Conservation (phyloP, 805 yeast genomes). For the Debaryomyces prosopidis region DNA sequence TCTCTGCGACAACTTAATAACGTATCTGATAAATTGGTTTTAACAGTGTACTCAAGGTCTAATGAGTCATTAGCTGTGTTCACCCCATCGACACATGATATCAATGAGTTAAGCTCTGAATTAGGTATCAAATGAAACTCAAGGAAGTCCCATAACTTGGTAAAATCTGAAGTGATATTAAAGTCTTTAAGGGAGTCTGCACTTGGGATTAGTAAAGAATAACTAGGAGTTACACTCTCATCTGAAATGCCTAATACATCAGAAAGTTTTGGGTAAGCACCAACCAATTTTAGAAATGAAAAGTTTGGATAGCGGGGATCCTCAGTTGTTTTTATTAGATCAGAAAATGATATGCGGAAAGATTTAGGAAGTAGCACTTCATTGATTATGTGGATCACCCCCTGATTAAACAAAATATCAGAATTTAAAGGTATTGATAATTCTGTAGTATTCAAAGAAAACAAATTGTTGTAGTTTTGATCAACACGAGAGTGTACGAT, state of each 20-base stretch:
- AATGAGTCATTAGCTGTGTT: not conserved
- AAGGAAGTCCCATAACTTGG: constrained; percentile 53
- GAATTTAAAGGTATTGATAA: constrained; percentile 43
- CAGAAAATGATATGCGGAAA: constrained; percentile 52
- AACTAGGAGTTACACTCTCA: constrained; percentile 26
- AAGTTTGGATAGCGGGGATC: constrained; percentile 26
- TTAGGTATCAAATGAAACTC: constrained; percentile 70
- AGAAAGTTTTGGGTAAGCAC: constrained; percentile 40
- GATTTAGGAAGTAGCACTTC: constrained; percentile 56
- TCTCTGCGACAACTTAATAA: constrained; percentile 38
- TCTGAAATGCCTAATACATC: constrained; percentile 39
- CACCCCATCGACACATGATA: constrained; percentile 44
- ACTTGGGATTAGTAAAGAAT: constrained; percentile 74
- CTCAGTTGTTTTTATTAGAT: constrained; percentile 58
- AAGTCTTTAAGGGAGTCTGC: constrained; percentile 52
- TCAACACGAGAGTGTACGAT: constrained; percentile 19
- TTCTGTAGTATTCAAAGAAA: constrained; percentile 30
- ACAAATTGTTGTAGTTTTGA: constrained; percentile 20
- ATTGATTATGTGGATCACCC: constrained; percentile 75
- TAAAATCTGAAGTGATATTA: constrained; percentile 46
- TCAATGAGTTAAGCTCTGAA: constrained; percentile 45
- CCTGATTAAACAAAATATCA: constrained; percentile 78
- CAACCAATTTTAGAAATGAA: constrained; percentile 48
- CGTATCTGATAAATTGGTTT: constrained; percentile 42
- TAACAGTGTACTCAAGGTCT: constrained; percentile 39